Evolutionary conservation across 164 flowering plant species (phyloP), one percentile per base, ranked within the genome.

Genomic region (Aristolochia fimbriata): DNA sequence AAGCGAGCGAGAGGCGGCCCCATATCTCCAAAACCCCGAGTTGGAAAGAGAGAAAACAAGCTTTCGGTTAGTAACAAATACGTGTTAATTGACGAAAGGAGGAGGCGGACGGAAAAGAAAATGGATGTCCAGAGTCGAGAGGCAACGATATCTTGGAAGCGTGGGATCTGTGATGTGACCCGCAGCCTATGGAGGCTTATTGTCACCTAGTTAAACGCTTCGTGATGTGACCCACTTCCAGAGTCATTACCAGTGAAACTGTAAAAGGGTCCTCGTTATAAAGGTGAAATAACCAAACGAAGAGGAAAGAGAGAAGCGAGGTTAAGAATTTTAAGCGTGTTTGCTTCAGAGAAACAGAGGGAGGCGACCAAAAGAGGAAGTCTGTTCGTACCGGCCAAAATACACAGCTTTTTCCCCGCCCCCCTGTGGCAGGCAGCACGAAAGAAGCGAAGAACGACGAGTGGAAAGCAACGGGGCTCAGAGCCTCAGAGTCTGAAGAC

Each of bases 211-310:
- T 27, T 25, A 51, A 73, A 77, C 80, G 22, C 23, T 77, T 78
- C 79, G 58, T 80, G 88, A 86, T 81, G 88, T 86, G 88, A 81
- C 92, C 83, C 86, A 83, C 86, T 79, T 48, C 11, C 57, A 69
- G 77, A 77, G 70, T 45, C 69, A 80, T 82, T 67, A 55, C 69
- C 76, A 80, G 81, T 81, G 65, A 70, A 71, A 70, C 73, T 62
- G 75, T 67, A 65, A 73, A 65, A 47, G n/a, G 46, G 6, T 21
- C 30, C 14, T 3, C 25, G 7, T 27, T 43, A 51, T 54, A 27
- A 55, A 55, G 57, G 50, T 61, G 47, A 62, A 64, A 55, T 8
- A 20, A 63, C 33, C 59, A 47, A 48, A 41, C 13, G 3, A 13
- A 16, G 51, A 13, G 55, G 4, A 13, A 61, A 20, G 4, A 49